Evolutionary conservation across 2,329 filamentous ascomycete species (phyloP), one percentile per base, ranked within the genome.

Genomic region (Xylaria sp.): DNA sequence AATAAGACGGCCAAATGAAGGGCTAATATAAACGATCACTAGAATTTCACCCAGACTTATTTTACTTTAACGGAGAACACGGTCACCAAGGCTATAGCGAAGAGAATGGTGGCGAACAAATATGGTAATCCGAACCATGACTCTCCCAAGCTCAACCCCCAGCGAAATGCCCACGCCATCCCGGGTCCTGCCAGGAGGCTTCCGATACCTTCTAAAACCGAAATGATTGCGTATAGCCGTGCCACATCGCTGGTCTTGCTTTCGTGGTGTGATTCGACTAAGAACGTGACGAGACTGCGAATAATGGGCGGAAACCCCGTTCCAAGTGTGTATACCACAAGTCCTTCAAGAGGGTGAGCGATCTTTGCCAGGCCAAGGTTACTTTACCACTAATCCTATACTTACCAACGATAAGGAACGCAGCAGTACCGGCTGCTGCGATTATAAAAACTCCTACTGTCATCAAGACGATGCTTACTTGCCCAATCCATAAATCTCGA

Each of bases 381-480:
- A 23, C 12, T 25, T 37, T 25, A 31, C 9, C 5, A 31, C 9
- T 5, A 31, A 31, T 5, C 21, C 7, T 38, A 5, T 38, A 11
- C 51, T 54, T 54, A 54, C 51, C 51, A 31, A 54, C 28, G 12
- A 54, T 43, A 19, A 54, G 14, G n/a, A 54, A 43, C 14, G 51
- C 17, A 14, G 51, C 33, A 2, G 35, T 54, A 40, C 12, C 37
- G 6, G 51, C 40, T 33, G 8, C 12, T 6, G 51, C 19, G 6
- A 54, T 23, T 12, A 54, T 42, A 14, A 40, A 17, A 14, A 11
- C 51, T 40, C 51, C 51, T 4, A 54, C 17, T 4, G 51, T 54
- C 51, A 54, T 54, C 6, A 54, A 37, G 35, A 54, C 51, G 31
- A 54, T 54, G 51, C 51, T 54, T 43, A 21, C 51, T 40, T 54